phyloP scores from a whole-genome alignment of 164 flowering plant genomes.

The Santalum album region DNA sequence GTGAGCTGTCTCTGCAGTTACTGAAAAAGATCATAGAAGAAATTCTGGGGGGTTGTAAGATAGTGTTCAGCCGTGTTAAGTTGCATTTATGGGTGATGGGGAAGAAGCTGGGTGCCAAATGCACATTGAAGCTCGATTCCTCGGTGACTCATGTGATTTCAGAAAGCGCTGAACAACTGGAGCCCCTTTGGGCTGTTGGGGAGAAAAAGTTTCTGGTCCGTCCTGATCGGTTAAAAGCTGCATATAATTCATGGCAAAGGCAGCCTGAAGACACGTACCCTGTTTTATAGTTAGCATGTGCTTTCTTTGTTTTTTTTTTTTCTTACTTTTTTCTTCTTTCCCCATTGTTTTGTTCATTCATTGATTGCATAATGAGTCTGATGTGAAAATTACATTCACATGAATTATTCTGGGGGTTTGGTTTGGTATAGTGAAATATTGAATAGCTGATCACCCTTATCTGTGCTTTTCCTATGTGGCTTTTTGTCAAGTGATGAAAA shows the following conservation, averaged over 20 bases:
- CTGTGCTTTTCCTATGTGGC: too few species aligned
- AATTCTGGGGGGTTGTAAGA: constrained; percentile 51
- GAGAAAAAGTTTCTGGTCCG: constrained; percentile 56
- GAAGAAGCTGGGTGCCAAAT: constrained; percentile 66
- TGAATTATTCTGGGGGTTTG: too few species aligned
- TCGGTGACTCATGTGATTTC: constrained; percentile 76
- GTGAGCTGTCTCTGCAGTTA: constrained; percentile 28
- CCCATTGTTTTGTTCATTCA: too few species aligned
- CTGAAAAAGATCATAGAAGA: constrained; percentile 38
- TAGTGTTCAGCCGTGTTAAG: constrained; percentile 58
- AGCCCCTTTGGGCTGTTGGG: constrained; percentile 61
- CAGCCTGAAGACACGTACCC: constrained; percentile 40
- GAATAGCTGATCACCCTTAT: too few species aligned
- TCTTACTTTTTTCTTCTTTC: too few species aligned
- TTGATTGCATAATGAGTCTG: too few species aligned
- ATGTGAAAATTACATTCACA: too few species aligned
- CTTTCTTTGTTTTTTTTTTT: too few species aligned
- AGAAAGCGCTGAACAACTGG: constrained; percentile 47
- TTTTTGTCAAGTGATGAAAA: too few species aligned
- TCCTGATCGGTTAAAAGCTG: constrained; percentile 67
- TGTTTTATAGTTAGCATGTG: neutral
- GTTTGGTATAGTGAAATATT: too few species aligned
- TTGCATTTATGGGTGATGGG: constrained; percentile 69
- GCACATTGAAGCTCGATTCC: constrained; percentile 41
- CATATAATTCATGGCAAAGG: constrained; percentile 55